These are phyloP conservation scores for Leptographium wingfieldii DNA, from an alignment of 2,329 filamentous ascomycete species.

Conservation along the genomic window DNA sequence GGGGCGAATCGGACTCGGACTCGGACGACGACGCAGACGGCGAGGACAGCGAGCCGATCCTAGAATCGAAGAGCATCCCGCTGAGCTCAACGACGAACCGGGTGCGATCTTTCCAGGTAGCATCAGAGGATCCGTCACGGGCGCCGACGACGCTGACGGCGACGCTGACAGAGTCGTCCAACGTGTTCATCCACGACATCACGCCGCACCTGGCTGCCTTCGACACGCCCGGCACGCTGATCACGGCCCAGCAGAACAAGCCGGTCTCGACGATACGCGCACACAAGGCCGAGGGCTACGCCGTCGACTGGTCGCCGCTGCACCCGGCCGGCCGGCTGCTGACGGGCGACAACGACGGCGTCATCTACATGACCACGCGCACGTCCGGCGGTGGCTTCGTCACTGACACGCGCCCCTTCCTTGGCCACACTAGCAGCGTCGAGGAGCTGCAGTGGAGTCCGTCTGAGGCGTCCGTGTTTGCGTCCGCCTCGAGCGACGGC, in stretches of 20 bases:
- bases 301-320: slow-evolving; percentile 87
- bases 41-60: slow-evolving; percentile 73
- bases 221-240: slow-evolving; percentile 70
- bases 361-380: slow-evolving; percentile 78
- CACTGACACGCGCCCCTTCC: slow-evolving; percentile 72
- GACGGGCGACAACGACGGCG: slow-evolving; percentile 81
- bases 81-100: slow-evolving; percentile 84
- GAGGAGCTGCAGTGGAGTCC: slow-evolving; percentile 98
- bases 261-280: slow-evolving; percentile 77
- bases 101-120: slow-evolving; percentile 74
- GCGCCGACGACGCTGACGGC: slow-evolving; percentile 77
- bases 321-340: slow-evolving; percentile 72
- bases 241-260: slow-evolving; percentile 76
- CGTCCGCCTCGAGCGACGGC: slow-evolving; percentile 86
- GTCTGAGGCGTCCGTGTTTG: slow-evolving; percentile 83
- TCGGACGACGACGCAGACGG: slow-evolving; percentile 61
- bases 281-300: slow-evolving; percentile 90
- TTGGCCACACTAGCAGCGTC: slow-evolving; percentile 71
- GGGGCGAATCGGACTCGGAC: slow-evolving; percentile 51
- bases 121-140: slow-evolving; percentile 54
- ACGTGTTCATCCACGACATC: slow-evolving; percentile 89
- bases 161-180: slow-evolving; percentile 79
- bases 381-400: slow-evolving; percentile 82
- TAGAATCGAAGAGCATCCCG: slow-evolving; percentile 84
- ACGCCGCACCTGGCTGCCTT: slow-evolving; percentile 82